Evolutionary conservation across 495 filamentous ascomycete genomes (phyloP).

Genomic region (Extremus antarcticus): DNA sequence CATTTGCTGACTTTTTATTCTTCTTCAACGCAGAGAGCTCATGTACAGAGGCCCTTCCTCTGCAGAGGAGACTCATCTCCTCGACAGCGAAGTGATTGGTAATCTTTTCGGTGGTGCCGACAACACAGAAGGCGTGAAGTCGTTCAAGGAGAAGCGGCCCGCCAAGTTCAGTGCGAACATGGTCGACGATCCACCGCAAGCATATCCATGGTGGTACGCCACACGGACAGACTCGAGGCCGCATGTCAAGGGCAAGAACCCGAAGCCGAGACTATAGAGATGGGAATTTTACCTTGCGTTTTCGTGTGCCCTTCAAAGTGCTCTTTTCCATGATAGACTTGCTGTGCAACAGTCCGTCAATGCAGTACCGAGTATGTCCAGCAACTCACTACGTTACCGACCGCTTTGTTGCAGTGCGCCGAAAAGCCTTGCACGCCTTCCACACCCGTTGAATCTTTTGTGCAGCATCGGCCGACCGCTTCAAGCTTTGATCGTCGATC

Average conservation of each 20-base stretch:
- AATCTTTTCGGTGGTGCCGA: slow-evolving; percentile 40
- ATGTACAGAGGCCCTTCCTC: slow-evolving; percentile 47
- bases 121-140: slow-evolving; percentile 32
- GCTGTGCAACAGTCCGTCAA: too few species aligned
- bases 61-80: slow-evolving; percentile 47
- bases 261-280: background rate
- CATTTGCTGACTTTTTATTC: too few species aligned
- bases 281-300: too few species aligned
- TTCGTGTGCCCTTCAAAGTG: too few species aligned
- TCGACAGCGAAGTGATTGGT: slow-evolving; percentile 47
- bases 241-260: background rate
- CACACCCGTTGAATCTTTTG: background rate
- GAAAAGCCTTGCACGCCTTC: background rate
- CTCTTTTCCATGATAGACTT: too few species aligned
- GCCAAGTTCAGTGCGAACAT: slow-evolving; percentile 44
- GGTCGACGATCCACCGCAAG: slow-evolving; percentile 33
- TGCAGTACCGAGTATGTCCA: too few species aligned
- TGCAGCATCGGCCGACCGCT: background rate
- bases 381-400: background rate
- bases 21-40: too few species aligned
- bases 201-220: slow-evolving; percentile 41
- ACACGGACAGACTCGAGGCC: slow-evolving; percentile 15
- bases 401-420: background rate
- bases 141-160: slow-evolving; percentile 34
- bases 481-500: background rate